Base-by-base conservation (phyloP, 1,139 yeast genomes). In the Pichia sp. region DNA sequence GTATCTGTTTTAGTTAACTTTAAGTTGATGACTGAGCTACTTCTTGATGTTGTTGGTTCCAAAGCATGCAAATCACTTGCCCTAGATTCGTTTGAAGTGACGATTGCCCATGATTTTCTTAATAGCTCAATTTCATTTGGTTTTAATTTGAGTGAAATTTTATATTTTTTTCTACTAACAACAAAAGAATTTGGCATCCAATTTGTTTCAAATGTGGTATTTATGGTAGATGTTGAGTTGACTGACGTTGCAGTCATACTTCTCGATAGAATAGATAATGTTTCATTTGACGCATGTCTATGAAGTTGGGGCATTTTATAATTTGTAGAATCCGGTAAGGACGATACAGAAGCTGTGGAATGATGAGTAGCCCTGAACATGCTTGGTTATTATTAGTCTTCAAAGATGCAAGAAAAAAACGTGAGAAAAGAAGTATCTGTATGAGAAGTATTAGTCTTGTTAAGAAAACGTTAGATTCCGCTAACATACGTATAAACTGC, bases 41-140 rank as follows among this genome's bases (percentile, higher is more conserved):
- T 44, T 16, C 53, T 48, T 10, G 57, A 53, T 5, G 29, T 13
- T 5, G 33, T n/a, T 8, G 36, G 33, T 33, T 47, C 38, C 14
- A 51, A 36, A 16, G 33, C 47, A 18, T 41, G 33, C 5, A 45
- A 33, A 28, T 52, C 51, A 33, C 42, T 36, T 5, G 56, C 53
- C 33, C 53, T 43, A 3, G 58, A 29, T 33, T 52, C 57, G 16
- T 44, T 52, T 6, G 61, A 55, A 11, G 59, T 58, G 16, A 67
- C 67, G 33, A 63, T 58, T 14, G 54, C 56, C 80, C 80, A 76
- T 1, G 77, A 70, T 18, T 62, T 61, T 56, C 73, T 65, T 5
- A 76, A 59, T 16, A 71, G 56, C 13, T 66, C 65, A n/a, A 70
- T 67, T 56, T 75, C 79, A n/a, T 60, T 53, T 1, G 60, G 50